Base-by-base conservation (phyloP, 345 rosid species). In the Brassica rapa region DNA sequence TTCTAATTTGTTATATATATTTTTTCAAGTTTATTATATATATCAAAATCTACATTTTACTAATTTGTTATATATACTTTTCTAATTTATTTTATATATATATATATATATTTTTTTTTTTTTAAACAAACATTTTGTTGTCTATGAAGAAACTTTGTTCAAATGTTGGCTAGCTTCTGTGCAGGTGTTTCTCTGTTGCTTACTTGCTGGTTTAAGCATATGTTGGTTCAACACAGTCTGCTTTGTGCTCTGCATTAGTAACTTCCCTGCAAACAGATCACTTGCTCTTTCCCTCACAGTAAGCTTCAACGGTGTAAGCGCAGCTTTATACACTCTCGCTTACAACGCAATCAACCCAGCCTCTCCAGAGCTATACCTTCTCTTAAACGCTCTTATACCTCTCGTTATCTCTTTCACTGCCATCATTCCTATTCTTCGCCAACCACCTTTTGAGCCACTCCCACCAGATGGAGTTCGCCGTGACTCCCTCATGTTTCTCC, bases 241-340 rank as follows among this genome's bases (percentile, higher is more conserved):
- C 29, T 25, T 25, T 25, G 29, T 25, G 4, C 29, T 25, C 29
- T 25, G 29, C 29, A 25, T 25, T 2, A 25, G 29, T 25, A 25
- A 25, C 29, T 25, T 25, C 29, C 29, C 95, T 10, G 77, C 83
- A 11, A 91, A 87, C 72, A 76, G 93, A 71, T 78, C 98, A 59
- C 89, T 94, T 16, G 98, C 98, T 35, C 72, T 94, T 2, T 92
- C 97, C 16, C 96, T 94, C 10, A 94, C 98, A 16, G 88, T 94
- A 1, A 85, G 96, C 89, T 94, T 90, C 87, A 94, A 94, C 61
- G 98, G 96, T 5, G 94, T 94, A 16, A 94, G 92, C 68, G 98
- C 98, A 1, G 97, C 98, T 72, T 62, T 94, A 9, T 94, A 94
- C 77, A 61, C 93, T n/a, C 91, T 94, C 4, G 91, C 91, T 24